Base-by-base conservation (phyloP, 2,329 filamentous ascomycete species). In the Penicillium palitans region DNA sequence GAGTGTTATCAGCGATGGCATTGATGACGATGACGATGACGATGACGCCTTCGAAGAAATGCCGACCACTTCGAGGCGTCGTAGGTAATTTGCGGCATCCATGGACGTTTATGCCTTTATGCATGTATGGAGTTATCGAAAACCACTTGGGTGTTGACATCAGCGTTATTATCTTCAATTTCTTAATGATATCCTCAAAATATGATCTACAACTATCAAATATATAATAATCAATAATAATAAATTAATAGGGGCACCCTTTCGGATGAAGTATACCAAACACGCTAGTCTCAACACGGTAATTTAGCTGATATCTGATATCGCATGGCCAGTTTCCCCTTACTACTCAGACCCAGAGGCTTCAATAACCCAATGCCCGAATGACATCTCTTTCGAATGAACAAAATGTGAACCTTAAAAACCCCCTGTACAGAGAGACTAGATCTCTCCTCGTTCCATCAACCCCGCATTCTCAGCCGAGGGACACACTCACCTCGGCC, bases 31-130 rank as follows among this genome's bases (percentile, higher is more conserved):
- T 52, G 74, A 76, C 48, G 74, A 76, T 52, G 68, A 69, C 8
- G 76, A 78, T 19, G 78, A 80, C 69, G 79, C 76, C 13, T 81
- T 81, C 70, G 79, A 80, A 63, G 74, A 78, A 29, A 68, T 72
- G 66, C 64, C 63, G 27, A 61, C 63, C 2, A 63, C 48, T 19
- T 61, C 62, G 8, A 57, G 56, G n/a, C 60, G 69, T 24, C 64
- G 69, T 54, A 72, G 68, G 51, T 71, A 68, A 57, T 44, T 19
- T 24, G n/a, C 25, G 7, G 4, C 15, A 17, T 12, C n/a, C 37
- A 29, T 41, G 37, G 24, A 42, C n/a, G 13, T 39, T 52, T 37
- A 42, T 24, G 15, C n/a, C 21, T 46, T 49, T 44, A 52, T 55
- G 40, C 44, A 55, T 60, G 46, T 41, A 61, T 40, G 46, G 50